Evolutionary conservation across 2,329 filamentous ascomycete species (phyloP).

Genomic region (Sporothrix inflata): DNA sequence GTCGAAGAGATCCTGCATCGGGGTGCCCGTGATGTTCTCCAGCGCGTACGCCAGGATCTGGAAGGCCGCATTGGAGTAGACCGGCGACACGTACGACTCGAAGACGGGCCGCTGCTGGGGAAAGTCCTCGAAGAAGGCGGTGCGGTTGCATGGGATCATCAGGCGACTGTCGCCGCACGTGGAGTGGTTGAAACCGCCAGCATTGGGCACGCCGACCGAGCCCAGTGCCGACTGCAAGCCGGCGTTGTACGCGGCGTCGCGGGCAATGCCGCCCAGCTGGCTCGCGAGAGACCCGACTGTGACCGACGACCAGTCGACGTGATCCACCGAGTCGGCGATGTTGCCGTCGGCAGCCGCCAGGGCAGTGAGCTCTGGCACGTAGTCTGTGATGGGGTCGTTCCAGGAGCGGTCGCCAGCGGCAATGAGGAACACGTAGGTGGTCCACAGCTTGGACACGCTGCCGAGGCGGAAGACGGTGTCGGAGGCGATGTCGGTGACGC

Average conservation of each 20-base stretch:
- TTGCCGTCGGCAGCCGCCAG: not conserved
- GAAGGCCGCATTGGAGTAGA: slow-evolving; percentile 46
- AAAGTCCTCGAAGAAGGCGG: slow-evolving; percentile 36
- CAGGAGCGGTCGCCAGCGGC: slow-evolving; percentile 35
- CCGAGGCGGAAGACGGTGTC: slow-evolving; percentile 44
- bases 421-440: slow-evolving; percentile 38
- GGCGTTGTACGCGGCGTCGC: slow-evolving; percentile 25
- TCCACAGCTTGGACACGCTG: slow-evolving; percentile 43
- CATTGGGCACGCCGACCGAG: slow-evolving; percentile 5
- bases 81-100: slow-evolving; percentile 40
- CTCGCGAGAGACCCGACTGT: slow-evolving; percentile 36
- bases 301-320: slow-evolving; percentile 26
- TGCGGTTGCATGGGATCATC: slow-evolving; percentile 22
- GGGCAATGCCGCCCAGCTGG: slow-evolving; percentile 35
- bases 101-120: slow-evolving; percentile 42
- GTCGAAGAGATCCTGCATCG: slow-evolving; percentile 39
- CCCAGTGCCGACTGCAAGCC: not conserved
- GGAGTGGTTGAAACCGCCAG: slow-evolving; percentile 16
- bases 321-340: not conserved
- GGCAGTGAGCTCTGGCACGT: slow-evolving; percentile 37
- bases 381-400: slow-evolving; percentile 37
- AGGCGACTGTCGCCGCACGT: slow-evolving; percentile 18
- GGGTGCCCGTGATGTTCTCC: slow-evolving; percentile 45
- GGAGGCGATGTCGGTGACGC: slow-evolving; percentile 35
- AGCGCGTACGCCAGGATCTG: slow-evolving; percentile 45